phyloP scores from a whole-genome alignment of 2,329 filamentous ascomycete species.

The Fusarium begoniae region DNA sequence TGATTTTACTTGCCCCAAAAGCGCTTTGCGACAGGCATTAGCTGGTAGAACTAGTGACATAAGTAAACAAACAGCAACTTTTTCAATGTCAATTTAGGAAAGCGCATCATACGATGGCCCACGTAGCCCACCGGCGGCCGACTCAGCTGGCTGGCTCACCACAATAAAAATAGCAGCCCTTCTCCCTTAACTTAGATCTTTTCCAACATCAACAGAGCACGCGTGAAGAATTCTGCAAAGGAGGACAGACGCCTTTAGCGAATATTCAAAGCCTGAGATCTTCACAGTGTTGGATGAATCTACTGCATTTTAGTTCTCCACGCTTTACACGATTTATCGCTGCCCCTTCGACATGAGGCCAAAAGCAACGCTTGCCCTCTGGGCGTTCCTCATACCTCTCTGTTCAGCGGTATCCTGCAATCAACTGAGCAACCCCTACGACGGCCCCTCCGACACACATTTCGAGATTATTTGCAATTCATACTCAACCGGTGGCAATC shows the following conservation, averaged over 20 bases:
- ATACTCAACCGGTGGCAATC: neutral
- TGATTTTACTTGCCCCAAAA: too few species aligned
- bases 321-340: neutral
- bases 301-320: fast-evolving
- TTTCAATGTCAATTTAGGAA: neutral
- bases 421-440: neutral
- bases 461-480: neutral
- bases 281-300: fast-evolving
- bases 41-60: neutral
- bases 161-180: neutral
- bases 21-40: neutral
- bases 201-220: neutral
- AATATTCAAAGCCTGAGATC: fast-evolving
- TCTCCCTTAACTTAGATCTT: neutral
- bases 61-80: neutral
- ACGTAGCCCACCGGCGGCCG: neutral
- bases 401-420: neutral
- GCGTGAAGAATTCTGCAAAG: neutral
- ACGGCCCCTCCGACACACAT: neutral
- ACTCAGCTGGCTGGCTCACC: neutral
- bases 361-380: neutral
- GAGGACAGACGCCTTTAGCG: neutral
- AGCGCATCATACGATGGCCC: neutral
- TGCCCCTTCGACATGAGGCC: neutral
- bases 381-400: neutral